These are phyloP conservation scores for Elaphomyces granulatus DNA, from an alignment of 495 filamentous ascomycete species.

Conservation along the genomic window DNA sequence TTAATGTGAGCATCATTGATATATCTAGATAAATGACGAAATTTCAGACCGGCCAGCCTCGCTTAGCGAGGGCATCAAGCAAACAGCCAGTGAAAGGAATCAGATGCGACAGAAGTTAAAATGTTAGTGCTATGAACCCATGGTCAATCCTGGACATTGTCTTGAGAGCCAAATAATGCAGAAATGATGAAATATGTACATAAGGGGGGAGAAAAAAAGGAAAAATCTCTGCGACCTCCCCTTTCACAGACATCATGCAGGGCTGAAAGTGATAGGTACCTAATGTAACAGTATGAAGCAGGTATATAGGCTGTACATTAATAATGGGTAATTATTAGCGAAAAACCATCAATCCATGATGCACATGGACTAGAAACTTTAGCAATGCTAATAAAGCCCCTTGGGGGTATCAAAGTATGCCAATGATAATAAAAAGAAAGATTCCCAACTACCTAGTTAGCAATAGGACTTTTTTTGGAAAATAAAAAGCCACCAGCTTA, in stretches of 20 bases:
- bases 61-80: background rate
- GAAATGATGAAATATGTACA: no score
- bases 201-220: no score
- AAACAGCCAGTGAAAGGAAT: background rate
- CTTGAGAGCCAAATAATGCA: no score
- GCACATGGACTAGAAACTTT: slow-evolving; percentile 75
- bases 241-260: background rate
- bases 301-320: background rate
- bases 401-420: slow-evolving; percentile 76
- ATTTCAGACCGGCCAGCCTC: background rate
- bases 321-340: slow-evolving; percentile 65
- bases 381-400: slow-evolving; percentile 78
- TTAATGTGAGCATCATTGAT: no score
- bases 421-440: no score
- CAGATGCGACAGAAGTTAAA: background rate
- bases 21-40: background rate
- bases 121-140: background rate
- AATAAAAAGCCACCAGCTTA: no score
- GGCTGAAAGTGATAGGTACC: background rate
- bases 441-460: slow-evolving; percentile 5
- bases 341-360: slow-evolving; percentile 78
- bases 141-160: background rate
- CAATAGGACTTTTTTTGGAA: background rate
- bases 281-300: no score
- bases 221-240: no score